Evolutionary conservation across 768 basidiomycete genomes (phyloP).

Genomic region (Daedaleopsis sinensis): DNA sequence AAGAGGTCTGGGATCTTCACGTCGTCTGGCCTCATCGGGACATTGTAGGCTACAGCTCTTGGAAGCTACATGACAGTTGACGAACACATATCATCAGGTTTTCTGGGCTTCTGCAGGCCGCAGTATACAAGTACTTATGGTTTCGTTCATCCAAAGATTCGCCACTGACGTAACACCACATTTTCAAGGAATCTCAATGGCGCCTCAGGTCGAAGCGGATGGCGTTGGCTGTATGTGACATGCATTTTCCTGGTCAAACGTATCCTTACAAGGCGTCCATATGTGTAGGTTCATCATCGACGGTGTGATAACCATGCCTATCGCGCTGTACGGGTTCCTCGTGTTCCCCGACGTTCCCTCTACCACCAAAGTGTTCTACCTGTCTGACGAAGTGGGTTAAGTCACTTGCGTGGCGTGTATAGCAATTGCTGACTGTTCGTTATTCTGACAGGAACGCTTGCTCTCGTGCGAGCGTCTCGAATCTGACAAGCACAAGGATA

Average conservation of each 20-base stretch:
- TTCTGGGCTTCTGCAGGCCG: constrained; percentile 66
- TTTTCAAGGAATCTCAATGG: constrained; percentile 54
- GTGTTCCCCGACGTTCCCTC: constrained; percentile 74
- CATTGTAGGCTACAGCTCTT: constrained; percentile 46
- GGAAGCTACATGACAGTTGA: not conserved
- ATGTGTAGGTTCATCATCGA: constrained; percentile 62
- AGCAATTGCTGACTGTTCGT: not conserved
- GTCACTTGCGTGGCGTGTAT: not conserved
- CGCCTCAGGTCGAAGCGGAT: constrained; percentile 55
- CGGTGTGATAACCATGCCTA: constrained; percentile 70
- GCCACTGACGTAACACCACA: not conserved
- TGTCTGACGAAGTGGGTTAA: constrained; percentile 52
- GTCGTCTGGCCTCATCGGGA: constrained; percentile 61
- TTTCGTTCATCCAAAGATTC: not conserved
- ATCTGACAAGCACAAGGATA: constrained; percentile 37
- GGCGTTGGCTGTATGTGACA: constrained; percentile 63
- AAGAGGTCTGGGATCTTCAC: constrained; percentile 76
- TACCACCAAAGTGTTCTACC: constrained; percentile 65
- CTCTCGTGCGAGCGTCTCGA: constrained; percentile 54
- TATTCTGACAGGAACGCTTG: constrained; percentile 48
- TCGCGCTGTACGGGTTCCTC: constrained; percentile 71
- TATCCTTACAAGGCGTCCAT: not conserved
- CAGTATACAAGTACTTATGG: constrained; percentile 55
- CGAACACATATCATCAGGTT: constrained; percentile 42
- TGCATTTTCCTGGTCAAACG: not conserved